A percentile compares a stretch with the other conserved stretches of the same genome.
Conservation (phyloP, 202 grass and related monocot species). For the Sporobolus alterniflorus region DNA sequence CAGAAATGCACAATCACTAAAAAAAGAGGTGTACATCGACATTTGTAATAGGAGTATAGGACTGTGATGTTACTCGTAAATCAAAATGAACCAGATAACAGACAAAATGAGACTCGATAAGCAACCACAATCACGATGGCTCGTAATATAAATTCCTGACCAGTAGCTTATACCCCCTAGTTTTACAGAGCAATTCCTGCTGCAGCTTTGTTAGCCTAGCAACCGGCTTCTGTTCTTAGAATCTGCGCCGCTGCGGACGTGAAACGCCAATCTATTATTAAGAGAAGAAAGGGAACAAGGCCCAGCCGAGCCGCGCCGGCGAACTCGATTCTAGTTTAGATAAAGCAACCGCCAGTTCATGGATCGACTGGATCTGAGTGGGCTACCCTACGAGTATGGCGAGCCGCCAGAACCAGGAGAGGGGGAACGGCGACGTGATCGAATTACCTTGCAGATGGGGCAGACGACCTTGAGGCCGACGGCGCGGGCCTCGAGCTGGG, state of each 20-base stretch:
- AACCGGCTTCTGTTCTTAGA: background rate
- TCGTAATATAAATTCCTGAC: background rate
- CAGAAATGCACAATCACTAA: background rate
- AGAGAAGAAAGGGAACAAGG: background rate
- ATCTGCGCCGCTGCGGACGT: background rate
- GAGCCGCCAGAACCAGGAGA: background rate
- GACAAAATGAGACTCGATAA: background rate
- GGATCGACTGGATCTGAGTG: background rate
- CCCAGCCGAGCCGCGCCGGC: background rate
- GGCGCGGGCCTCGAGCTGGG: constrained; percentile 91
- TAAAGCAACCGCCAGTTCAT: background rate
- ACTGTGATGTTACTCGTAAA: background rate
- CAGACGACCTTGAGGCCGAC: constrained; percentile 91
- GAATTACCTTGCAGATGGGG: constrained; percentile 88
- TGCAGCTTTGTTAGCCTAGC: background rate
- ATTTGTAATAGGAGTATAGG: background rate
- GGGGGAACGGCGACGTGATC: background rate
- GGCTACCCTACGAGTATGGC: background rate
- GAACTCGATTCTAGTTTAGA: background rate
- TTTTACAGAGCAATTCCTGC: background rate
- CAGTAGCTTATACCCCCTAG: too few species aligned
- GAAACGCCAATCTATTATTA: background rate
- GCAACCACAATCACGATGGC: background rate
- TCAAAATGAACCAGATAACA: background rate
- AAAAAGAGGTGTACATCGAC: background rate